Evolutionary conservation across 352 stramenopile genomes (phyloP).

Genomic region (Globisporangium polare): DNA sequence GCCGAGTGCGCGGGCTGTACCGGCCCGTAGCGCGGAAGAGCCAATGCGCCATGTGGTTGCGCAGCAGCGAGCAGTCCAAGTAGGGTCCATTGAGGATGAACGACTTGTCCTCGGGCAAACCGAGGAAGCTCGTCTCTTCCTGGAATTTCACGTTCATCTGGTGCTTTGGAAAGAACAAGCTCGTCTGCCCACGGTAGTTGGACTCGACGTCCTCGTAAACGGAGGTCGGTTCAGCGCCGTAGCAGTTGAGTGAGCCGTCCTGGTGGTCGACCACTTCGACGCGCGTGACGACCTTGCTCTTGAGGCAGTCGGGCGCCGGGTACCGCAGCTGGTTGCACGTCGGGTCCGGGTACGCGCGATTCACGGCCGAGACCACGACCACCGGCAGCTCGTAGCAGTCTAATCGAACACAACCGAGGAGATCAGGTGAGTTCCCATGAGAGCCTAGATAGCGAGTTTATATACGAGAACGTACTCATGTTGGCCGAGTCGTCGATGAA

Average conservation of each 20-base stretch:
- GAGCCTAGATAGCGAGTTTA: neutral
- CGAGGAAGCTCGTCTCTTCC: conserved; percentile 27
- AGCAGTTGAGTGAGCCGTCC: conserved; percentile 38
- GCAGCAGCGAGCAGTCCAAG: conserved; percentile 56
- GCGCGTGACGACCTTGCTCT: conserved; percentile 29
- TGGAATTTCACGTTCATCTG: conserved; percentile 41
- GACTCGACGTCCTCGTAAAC: conserved; percentile 30
- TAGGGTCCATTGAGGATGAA: conserved; percentile 54
- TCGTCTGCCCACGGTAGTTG: conserved; percentile 61
- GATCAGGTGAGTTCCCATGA: neutral
- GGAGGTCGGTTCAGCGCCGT: conserved; percentile 24
- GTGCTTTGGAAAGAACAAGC: conserved; percentile 54
- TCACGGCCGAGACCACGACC: conserved; percentile 39
- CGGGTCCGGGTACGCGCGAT: conserved; percentile 33
- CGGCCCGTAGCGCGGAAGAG: conserved; percentile 57
- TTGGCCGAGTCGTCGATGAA: neutral
- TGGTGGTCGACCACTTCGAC: conserved; percentile 54
- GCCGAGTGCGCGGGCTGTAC: conserved; percentile 51
- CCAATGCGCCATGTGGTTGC: conserved; percentile 70
- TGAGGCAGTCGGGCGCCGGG: conserved; percentile 48
- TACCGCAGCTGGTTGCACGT: conserved; percentile 43
- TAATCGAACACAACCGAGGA: neutral
- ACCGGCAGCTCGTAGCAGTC: conserved; percentile 51
- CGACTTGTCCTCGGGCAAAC: conserved; percentile 39
- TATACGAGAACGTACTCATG: neutral